A percentile compares a stretch with the other conserved stretches of the same genome.
Evolutionary conservation across 371 early-diverging fungal species (phyloP).

Genomic region (Dichotomocladium elegans): DNA sequence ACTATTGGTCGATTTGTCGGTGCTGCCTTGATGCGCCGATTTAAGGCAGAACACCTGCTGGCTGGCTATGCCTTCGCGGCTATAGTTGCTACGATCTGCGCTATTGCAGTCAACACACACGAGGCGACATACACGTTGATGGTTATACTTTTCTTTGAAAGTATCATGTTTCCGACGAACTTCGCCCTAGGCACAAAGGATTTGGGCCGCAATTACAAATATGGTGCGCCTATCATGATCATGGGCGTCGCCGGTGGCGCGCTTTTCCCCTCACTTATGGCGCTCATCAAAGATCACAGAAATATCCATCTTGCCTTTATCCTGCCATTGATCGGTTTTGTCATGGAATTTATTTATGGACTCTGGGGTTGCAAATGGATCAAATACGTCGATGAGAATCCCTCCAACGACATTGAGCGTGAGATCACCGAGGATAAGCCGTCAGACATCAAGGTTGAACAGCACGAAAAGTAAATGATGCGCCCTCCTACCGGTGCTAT

Average conservation of each 20-base stretch:
- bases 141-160: slow-evolving; percentile 40
- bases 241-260: slow-evolving; percentile 47
- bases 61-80: slow-evolving; percentile 24
- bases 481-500: too few species aligned
- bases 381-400: slow-evolving; percentile 30
- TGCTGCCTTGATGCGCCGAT: slow-evolving; percentile 26
- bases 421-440: too few species aligned
- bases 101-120: slow-evolving; percentile 29
- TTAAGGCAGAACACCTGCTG: slow-evolving; percentile 29
- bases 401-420: not conserved
- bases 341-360: slow-evolving; percentile 30
- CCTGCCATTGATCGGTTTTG: slow-evolving; percentile 28
- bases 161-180: slow-evolving; percentile 46
- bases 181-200: slow-evolving; percentile 41
- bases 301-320: slow-evolving; percentile 35
- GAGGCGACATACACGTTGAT: slow-evolving; percentile 30
- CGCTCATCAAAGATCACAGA: slow-evolving; percentile 25
- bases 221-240: slow-evolving; percentile 35
- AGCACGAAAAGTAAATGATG: too few species aligned
- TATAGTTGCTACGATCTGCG: slow-evolving; percentile 24
- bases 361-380: slow-evolving; percentile 28
- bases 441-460: too few species aligned
- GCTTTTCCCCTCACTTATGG: slow-evolving; percentile 37
- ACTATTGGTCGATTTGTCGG: slow-evolving; percentile 43
- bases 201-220: slow-evolving; percentile 43